Base-by-base conservation (phyloP, 371 early-diverging fungal species). In the Saksenaea oblongispora region DNA sequence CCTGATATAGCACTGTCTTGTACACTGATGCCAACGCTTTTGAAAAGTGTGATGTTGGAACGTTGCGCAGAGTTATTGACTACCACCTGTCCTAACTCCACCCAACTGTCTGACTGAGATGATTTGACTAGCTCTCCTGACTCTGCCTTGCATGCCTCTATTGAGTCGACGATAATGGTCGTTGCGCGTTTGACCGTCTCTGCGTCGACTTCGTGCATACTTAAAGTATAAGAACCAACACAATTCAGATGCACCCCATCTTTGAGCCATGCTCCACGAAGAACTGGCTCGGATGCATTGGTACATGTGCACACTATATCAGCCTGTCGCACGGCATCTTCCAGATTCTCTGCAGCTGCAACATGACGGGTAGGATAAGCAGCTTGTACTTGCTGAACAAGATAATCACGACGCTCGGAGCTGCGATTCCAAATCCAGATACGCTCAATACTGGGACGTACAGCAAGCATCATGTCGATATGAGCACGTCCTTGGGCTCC, bases 291-390 rank as follows among this genome's bases (percentile, higher is more conserved):
- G 1, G 63, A 71, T 1, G 82, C 72, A 42, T 85, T 85, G 7
- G 88, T 88, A 59, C 86, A 85, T 0, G 88, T 85, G 59, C 87
- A 86, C 11, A 88, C 75, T 35, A 88, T 79, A 39, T 88, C 82
- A 1, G 88, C 87, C 0, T 69, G 28, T 37, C 65, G 67, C 0
- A 85, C 83, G 26, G 83, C 65, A 34, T 42, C 42, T 58, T 74
- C 70, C 15, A 84, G 54, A 3, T 70, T 62, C 35, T 76, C 80
- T 26, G 68, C 66, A 13, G 69, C 77, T 5, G 72, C 63, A 14
- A 78, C 66, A 8, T 61, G 67, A 24, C 66, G 65, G 5, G 60
- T 34, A 4, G 69, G 74, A 47, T 79, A 79, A 9, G 68, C 66
- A 2, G 51, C 44, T 14, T 69, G 59, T 3, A 85, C 60, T 3